These are phyloP conservation scores for Aeschynomene evenia DNA, from an alignment of 306 rosid genomes.

Conservation along the genomic window DNA sequence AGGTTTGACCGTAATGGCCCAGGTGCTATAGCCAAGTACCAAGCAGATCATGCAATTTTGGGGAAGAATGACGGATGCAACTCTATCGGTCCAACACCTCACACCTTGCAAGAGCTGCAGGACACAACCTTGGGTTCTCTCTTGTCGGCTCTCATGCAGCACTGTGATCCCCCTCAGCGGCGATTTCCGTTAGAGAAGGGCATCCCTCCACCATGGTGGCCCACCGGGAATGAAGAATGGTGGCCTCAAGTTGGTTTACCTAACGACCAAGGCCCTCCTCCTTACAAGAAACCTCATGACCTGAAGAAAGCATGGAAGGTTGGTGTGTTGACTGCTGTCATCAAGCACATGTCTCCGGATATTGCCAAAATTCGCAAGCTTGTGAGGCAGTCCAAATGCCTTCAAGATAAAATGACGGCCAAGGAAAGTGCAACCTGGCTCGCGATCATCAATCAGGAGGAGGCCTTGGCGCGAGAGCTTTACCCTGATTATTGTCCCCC, in stretches of 20 bases:
- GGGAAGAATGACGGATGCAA: too few species aligned
- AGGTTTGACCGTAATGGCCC: conserved; percentile 67
- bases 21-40: conserved; percentile 54
- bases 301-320: conserved; percentile 77
- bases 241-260: conserved; percentile 49
- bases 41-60: too few species aligned
- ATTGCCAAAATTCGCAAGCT: conserved; percentile 48
- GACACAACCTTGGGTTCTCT: conserved; percentile 68
- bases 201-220: conserved; percentile 85
- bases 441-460: conserved; percentile 58
- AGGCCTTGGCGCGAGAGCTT: conserved; percentile 37
- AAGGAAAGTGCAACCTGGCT: conserved; percentile 69
- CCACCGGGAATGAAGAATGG: conserved; percentile 60
- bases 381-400: conserved; percentile 51
- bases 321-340: conserved; percentile 58
- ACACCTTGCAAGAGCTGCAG: conserved; percentile 50
- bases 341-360: conserved; percentile 69
- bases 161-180: conserved; percentile 71
- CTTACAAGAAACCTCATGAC: conserved; percentile 80
- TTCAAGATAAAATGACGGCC: conserved; percentile 72
- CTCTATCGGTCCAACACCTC: too few species aligned
- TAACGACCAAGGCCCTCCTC: conserved; percentile 54
- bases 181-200: conserved; percentile 68
- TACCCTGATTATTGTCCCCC: conserved; percentile 50
- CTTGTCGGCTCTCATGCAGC: conserved; percentile 60